phyloP scores from a whole-genome alignment of 768 basidiomycete genomes.

The Lactifluus subvellereus region DNA sequence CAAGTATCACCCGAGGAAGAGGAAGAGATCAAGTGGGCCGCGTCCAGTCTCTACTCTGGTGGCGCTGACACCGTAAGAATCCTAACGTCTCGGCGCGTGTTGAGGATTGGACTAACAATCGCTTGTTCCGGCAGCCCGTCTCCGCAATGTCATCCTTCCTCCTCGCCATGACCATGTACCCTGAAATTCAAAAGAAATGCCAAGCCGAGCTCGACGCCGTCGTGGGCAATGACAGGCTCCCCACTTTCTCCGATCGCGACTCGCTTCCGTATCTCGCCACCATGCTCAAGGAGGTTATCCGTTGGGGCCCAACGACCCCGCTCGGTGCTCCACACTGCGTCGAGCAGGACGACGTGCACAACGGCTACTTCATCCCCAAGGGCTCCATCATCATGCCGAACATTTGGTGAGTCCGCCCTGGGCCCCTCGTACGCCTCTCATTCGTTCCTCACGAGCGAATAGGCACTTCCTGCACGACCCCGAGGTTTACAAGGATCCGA shows the following conservation, averaged over 20 bases:
- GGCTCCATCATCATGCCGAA: conserved; percentile 35
- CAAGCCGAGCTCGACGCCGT: conserved; percentile 28
- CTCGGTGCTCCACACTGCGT: conserved; percentile 33
- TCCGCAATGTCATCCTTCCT: conserved; percentile 28
- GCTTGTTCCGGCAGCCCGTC: conserved; percentile 19
- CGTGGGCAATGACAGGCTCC: conserved; percentile 23
- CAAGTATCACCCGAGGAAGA: conserved; percentile 18
- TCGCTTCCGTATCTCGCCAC: conserved; percentile 25
- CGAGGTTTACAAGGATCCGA: conserved; percentile 28
- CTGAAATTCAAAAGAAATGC: conserved; percentile 22
- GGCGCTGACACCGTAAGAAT: conserved; percentile 25
- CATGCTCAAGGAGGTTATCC: conserved; percentile 26
- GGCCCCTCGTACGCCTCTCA: neutral
- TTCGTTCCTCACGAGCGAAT: neutral
- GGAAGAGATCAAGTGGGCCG: conserved; percentile 27
- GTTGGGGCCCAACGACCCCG: conserved; percentile 26
- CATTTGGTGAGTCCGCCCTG: conserved; percentile 28
- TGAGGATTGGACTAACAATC: neutral
- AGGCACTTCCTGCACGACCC: conserved; percentile 32
- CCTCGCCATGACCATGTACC: conserved; percentile 29
- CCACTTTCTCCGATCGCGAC: conserved; percentile 23
- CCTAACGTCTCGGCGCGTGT: no score
- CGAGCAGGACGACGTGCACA: conserved; percentile 35
- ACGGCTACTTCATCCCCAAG: conserved; percentile 36
- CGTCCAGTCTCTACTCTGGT: conserved; percentile 27